A percentile compares a stretch with the other conserved stretches of the same genome.
Evolutionary conservation across 768 basidiomycete species (phyloP).

Genomic region (Dendrothele bispora): DNA sequence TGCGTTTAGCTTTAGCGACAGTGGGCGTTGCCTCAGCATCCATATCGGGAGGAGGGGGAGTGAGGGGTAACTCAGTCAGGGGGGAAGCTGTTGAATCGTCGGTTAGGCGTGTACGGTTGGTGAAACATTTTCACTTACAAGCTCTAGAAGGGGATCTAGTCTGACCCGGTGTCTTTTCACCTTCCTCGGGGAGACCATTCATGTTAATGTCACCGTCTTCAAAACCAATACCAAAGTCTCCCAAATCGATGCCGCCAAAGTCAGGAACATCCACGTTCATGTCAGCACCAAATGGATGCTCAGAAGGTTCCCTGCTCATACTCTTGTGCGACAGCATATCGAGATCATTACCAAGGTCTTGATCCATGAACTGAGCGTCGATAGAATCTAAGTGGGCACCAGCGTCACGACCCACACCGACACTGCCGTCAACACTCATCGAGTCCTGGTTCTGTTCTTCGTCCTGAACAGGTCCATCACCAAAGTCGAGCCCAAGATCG

Average conservation of each 20-base stretch:
- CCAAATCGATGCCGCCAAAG: conserved; percentile 6
- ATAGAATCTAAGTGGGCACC: conserved; percentile 54
- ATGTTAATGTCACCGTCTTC: too few relatives aligned
- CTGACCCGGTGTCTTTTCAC: conserved; percentile 57
- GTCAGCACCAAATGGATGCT: conserved; percentile 62
- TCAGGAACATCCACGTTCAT: conserved; percentile 45
- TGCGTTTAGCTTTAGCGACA: conserved; percentile 45
- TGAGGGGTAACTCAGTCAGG: conserved; percentile 70
- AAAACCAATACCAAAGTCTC: conserved; percentile 62
- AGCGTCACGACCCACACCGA: conserved; percentile 80
- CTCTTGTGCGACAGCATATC: conserved; percentile 62
- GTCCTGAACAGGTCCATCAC: conserved; percentile 45
- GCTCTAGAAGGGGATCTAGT: conserved; percentile 65
- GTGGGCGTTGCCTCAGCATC: conserved; percentile 21
- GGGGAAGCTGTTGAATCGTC: conserved; percentile 58
- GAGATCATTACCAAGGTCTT: conserved; percentile 47
- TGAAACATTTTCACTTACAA: conserved; percentile 43
- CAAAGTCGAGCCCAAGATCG: conserved; percentile 80
- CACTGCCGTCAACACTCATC: conserved; percentile 57
- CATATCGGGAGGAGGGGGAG: conserved; percentile 75
- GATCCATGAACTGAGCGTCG: conserved; percentile 58
- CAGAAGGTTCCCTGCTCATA: conserved; percentile 63
- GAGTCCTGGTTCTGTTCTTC: conserved; percentile 44
- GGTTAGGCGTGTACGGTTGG: background rate
- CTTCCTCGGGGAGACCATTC: conserved; percentile 35